phyloP scores from a whole-genome alignment of 208 protist genomes.

The Crithidia acanthocephali region DNA sequence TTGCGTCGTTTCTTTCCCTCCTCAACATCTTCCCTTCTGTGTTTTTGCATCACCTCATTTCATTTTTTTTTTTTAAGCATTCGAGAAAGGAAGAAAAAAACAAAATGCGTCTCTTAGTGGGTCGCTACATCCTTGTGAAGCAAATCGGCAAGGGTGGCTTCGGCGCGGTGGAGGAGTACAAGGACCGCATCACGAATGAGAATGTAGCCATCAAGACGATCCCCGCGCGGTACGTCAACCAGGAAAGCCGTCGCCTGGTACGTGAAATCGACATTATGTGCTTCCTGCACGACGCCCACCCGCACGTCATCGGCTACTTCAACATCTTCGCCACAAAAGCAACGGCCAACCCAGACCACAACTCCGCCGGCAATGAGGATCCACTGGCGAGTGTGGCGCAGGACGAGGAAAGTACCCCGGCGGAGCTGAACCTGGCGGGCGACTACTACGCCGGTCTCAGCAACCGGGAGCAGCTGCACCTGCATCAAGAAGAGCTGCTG shows the following conservation, averaged over 20 bases:
- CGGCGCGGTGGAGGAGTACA: constrained; percentile 97
- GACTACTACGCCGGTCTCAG: constrained; percentile 38
- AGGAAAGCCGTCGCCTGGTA: constrained; percentile 92
- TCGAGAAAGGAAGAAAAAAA: background rate
- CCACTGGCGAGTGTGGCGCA: constrained; percentile 52
- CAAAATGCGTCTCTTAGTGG: constrained; percentile 49
- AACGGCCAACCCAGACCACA: constrained; percentile 32
- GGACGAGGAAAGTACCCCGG: constrained; percentile 27
- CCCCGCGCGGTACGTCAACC: constrained; percentile 79
- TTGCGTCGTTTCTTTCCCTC: background rate
- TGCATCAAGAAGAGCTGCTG: constrained; percentile 53
- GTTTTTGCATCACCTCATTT: background rate
- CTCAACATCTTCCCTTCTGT: background rate
- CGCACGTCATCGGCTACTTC: constrained; percentile 94
- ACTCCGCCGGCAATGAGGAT: constrained; percentile 16
- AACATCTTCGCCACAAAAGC: constrained; percentile 95
- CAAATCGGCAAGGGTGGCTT: constrained; percentile 96
- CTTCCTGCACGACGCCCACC: constrained; percentile 93
- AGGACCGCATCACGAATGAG: constrained; percentile 68
- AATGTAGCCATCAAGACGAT: constrained; percentile 94
- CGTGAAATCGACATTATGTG: constrained; percentile 97
- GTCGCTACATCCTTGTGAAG: constrained; percentile 67
- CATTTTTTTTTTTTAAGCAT: background rate
- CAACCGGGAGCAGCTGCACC: constrained; percentile 30
- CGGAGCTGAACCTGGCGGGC: constrained; percentile 50